Evolutionary conservation across 805 yeast species (phyloP), one percentile per base, ranked within the genome.

Genomic region (Kockiozyma suomiensis): DNA sequence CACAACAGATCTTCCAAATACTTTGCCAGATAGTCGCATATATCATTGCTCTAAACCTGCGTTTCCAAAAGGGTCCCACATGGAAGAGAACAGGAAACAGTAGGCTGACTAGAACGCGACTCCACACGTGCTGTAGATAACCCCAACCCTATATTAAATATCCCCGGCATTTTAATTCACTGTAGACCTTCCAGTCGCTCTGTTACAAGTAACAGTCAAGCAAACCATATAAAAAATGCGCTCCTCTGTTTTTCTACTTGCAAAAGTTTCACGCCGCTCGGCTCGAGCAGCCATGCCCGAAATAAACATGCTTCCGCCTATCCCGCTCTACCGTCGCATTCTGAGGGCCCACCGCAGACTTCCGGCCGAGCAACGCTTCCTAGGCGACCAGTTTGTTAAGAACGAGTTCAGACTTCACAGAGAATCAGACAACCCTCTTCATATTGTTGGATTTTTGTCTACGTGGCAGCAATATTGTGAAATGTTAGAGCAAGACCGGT

Each of bases 371-470:
- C 87, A 87, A 62, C 80, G 96, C 59, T 81, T 84, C 54, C 78
- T 94, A 23, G 99, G 99, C 3, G 97, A 94, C 73, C 80, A 84
- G 66, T 94, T 94, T 72, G 97, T 93, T 53, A 88, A 85, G 71
- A 82, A 86, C 37, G 99, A 94, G 75, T 94, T 94, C 78, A 84
- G 85, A 68, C 86, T 92, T 5, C 99, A 94, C 75, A 82, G 85
- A 61, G 74, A 78, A 50, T 81, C 87, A 5, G 97, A 90, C 66
- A 91, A 94, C 72, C 98, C 99, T 2, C 79, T 90, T 25, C 96
- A 93, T 70, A 90, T 94, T 35, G 91, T 94, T 10, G 99, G 97
- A 10, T 94, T 94, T 68, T 78, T 94, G 62, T 84, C 96, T 0
- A 86, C 90, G 61, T 94, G 99, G 99, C 99, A 94, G 73, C 72